phyloP scores from a whole-genome alignment of 2,329 filamentous ascomycete genomes.

The Talaromyces sp. region DNA sequence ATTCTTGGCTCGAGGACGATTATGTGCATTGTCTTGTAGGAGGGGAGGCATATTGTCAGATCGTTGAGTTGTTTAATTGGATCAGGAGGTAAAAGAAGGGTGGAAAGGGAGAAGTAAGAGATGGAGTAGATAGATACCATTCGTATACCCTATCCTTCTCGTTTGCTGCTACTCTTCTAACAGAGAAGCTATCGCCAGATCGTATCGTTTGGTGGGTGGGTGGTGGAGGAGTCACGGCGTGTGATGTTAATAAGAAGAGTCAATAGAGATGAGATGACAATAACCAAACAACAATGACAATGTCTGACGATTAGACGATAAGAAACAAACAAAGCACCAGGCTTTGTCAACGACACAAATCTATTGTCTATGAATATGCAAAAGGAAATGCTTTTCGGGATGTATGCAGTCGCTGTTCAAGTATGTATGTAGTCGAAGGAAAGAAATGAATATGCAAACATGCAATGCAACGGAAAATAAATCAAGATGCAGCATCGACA shows the following conservation, averaged over 20 bases:
- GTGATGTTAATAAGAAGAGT: slow-evolving; percentile 6
- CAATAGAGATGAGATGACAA: neutral
- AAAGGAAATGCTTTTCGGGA: neutral
- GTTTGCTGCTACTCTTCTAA: neutral
- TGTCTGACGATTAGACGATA: neutral
- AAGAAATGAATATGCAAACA: neutral
- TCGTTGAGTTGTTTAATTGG: neutral
- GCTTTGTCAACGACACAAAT: neutral
- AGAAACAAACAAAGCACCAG: slow-evolving; percentile 6
- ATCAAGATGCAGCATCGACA: too few species aligned
- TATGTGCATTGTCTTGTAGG: neutral
- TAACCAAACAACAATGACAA: neutral
- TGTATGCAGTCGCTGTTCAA: neutral
- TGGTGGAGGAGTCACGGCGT: neutral
- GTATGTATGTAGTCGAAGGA: neutral
- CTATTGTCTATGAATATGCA: neutral
- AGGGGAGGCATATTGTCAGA: neutral
- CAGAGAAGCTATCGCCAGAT: neutral
- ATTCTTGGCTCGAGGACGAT: neutral
- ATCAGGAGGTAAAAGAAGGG: neutral
- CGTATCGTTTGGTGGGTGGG: neutral
- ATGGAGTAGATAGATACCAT: slow-evolving; percentile 4
- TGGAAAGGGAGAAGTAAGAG: too few species aligned
- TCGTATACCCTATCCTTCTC: slow-evolving; percentile 5
- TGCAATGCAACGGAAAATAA: slow-evolving; percentile 7